These are phyloP conservation scores for Pseudopithomyces maydicus DNA, from an alignment of 2,329 filamentous ascomycete species.

Conservation along the genomic window DNA sequence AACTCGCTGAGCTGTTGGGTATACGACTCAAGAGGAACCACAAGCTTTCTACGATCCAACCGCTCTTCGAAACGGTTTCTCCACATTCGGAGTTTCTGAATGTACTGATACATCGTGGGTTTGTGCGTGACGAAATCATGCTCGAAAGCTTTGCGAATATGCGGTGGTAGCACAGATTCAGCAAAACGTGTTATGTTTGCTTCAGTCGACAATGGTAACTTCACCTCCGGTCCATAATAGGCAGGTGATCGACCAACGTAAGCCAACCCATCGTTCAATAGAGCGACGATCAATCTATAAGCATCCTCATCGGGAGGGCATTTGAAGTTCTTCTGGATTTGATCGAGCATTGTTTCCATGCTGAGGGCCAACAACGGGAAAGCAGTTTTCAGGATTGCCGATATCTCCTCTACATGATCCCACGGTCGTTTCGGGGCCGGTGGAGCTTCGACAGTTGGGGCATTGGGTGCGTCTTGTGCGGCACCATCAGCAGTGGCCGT, in stretches of 20 bases:
- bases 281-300: conserved; percentile 93
- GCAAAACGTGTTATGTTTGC: conserved; percentile 96
- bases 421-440: conserved; percentile 73
- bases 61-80: conserved; percentile 98
- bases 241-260: conserved; percentile 88
- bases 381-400: conserved; percentile 92
- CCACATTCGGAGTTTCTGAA: conserved; percentile 94
- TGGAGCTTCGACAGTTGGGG: conserved; percentile 22
- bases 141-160: conserved; percentile 96
- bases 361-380: conserved; percentile 94
- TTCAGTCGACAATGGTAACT: conserved; percentile 87
- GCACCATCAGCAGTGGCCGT: conserved; percentile 46
- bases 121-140: conserved; percentile 95
- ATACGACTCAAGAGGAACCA: conserved; percentile 78
- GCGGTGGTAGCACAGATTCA: conserved; percentile 90
- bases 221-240: conserved; percentile 88
- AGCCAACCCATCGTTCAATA: conserved; percentile 92
- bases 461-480: conserved; percentile 40
- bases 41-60: conserved; percentile 79
- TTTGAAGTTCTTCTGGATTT: conserved; percentile 99
- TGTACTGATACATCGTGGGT: conserved; percentile 98
- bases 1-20: conserved; percentile 95
- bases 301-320: conserved; percentile 98
- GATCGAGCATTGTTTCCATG: conserved; percentile 99
- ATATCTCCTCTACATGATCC: conserved; percentile 96